Conservation (phyloP, 345 rosid species). For the Hibiscus mutabilis region DNA sequence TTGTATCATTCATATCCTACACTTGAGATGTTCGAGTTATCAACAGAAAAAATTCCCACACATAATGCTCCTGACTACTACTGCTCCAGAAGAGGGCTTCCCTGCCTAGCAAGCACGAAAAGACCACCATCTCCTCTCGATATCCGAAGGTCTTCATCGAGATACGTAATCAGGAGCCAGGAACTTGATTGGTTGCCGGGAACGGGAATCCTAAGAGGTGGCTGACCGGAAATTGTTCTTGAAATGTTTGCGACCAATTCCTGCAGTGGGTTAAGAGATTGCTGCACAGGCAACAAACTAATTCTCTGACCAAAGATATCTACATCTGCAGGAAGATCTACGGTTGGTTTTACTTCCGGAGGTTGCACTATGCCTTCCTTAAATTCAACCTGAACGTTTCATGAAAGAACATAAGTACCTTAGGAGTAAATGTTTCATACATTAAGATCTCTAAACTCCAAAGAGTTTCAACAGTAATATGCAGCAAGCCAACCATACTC, state of each 20-base stretch:
- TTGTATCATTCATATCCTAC: neutral
- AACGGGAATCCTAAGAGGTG: slow-evolving; percentile 75
- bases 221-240: slow-evolving; percentile 68
- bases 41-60: neutral
- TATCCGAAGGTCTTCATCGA: slow-evolving; percentile 78
- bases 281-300: slow-evolving; percentile 59
- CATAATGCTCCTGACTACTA: slow-evolving; percentile 18
- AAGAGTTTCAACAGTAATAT: neutral
- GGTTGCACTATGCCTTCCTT: slow-evolving; percentile 79
- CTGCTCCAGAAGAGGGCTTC: slow-evolving; percentile 73
- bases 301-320: slow-evolving; percentile 70
- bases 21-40: neutral
- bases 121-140: slow-evolving; percentile 97
- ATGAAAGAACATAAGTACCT: neutral
- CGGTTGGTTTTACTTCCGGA: slow-evolving; percentile 68
- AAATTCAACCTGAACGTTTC: slow-evolving; percentile 62
- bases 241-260: slow-evolving; percentile 62
- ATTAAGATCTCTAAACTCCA: neutral
- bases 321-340: slow-evolving; percentile 64
- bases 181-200: slow-evolving; percentile 62
- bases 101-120: slow-evolving; percentile 81
- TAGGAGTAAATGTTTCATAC: neutral
- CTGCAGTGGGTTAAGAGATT: slow-evolving; percentile 68
- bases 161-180: slow-evolving; percentile 87
- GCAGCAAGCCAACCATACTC: neutral